These are phyloP conservation scores for Ampelomyces quisqualis DNA, from an alignment of 2,329 filamentous ascomycete genomes.

Conservation along the genomic window DNA sequence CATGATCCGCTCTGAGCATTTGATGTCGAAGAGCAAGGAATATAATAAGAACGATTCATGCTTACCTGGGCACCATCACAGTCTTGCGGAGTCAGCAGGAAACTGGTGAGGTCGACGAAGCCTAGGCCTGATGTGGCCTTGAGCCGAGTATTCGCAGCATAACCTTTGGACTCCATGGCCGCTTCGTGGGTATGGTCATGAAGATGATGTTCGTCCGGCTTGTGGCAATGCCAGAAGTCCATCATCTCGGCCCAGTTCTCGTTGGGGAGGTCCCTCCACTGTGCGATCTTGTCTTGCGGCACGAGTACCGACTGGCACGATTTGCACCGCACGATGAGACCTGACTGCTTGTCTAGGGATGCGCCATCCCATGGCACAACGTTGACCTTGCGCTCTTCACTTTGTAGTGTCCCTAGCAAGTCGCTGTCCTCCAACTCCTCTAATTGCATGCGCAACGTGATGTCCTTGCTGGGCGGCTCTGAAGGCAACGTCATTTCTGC, in stretches of 20 bases:
- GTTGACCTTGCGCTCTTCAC: conserved; percentile 39
- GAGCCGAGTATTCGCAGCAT: conserved; percentile 78
- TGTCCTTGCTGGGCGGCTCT: conserved; percentile 49
- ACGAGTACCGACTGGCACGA: conserved; percentile 27
- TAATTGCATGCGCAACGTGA: conserved; percentile 57
- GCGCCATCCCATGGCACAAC: conserved; percentile 49
- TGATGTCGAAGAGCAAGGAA: not conserved
- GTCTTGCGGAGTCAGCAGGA: conserved; percentile 70
- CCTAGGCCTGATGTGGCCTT: conserved; percentile 65
- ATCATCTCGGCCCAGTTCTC: conserved; percentile 99
- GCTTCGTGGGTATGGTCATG: conserved; percentile 49
- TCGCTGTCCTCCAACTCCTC: conserved; percentile 45
- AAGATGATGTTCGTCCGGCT: conserved; percentile 67
- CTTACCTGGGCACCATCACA: conserved; percentile 56
- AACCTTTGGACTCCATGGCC: conserved; percentile 58
- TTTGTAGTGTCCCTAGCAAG: conserved; percentile 28
- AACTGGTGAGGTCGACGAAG: conserved; percentile 77
- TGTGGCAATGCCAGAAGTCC: conserved; percentile 99
- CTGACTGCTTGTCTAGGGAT: conserved; percentile 26
- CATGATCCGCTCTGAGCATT: conserved; percentile 17
- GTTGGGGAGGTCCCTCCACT: conserved; percentile 92
- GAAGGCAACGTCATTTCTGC: conserved; percentile 54
- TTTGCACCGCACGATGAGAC: conserved; percentile 30
- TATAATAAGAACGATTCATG: too few relatives aligned
- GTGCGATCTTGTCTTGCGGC: conserved; percentile 28